phyloP scores from a whole-genome alignment of 2,329 filamentous ascomycete species.

The Colletotrichum sp. region DNA sequence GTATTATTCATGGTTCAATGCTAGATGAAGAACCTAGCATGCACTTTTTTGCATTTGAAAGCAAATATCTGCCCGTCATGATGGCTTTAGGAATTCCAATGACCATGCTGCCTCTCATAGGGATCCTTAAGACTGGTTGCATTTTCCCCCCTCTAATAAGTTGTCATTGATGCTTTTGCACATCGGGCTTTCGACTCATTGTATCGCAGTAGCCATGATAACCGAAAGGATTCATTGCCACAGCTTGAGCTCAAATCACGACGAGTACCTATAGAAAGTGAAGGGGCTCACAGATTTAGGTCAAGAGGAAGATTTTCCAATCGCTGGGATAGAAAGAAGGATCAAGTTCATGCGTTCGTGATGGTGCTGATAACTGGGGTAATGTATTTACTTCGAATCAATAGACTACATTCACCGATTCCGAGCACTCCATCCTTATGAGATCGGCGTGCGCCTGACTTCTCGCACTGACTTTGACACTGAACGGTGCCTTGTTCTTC shows the following conservation, averaged over 20 bases:
- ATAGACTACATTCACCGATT: not conserved
- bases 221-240: not conserved
- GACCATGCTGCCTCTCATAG: not conserved
- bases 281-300: not conserved
- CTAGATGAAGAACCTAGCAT: not conserved
- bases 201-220: not conserved
- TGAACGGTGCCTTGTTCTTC: not conserved
- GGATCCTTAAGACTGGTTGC: not conserved
- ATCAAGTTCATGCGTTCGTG: not conserved
- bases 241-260: not conserved
- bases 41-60: not conserved
- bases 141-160: not conserved
- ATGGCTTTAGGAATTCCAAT: not conserved
- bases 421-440: not conserved
- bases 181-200: not conserved
- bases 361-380: not conserved
- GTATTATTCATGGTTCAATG: not conserved
- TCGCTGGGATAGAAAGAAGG: not conserved
- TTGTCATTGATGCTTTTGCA: no score
- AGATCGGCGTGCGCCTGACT: not conserved
- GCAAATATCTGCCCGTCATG: not conserved
- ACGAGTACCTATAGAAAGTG: no score
- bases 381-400: not conserved
- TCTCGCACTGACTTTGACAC: not conserved
- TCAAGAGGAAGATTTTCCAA: not conserved